phyloP scores from a whole-genome alignment of 2,329 filamentous ascomycete genomes.

The Aspergillus alliaceus region DNA sequence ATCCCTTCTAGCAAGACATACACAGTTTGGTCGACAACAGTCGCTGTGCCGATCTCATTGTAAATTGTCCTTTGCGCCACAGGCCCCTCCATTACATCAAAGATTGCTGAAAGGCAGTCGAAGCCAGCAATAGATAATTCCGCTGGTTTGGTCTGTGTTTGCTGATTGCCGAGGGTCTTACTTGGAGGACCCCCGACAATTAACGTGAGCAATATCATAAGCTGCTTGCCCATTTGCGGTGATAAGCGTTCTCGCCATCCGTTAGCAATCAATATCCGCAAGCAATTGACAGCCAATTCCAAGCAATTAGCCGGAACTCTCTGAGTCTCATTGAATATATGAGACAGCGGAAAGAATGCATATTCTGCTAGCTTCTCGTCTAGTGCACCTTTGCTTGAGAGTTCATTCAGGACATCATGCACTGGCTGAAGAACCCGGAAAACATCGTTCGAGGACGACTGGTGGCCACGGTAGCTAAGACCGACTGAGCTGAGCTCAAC shows the following conservation, averaged over 20 bases:
- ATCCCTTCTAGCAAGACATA: slow-evolving; percentile 76
- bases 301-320: slow-evolving; percentile 66
- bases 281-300: slow-evolving; percentile 74
- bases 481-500: slow-evolving; percentile 58
- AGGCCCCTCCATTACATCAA: slow-evolving; percentile 57
- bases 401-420: slow-evolving; percentile 35
- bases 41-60: slow-evolving; percentile 62
- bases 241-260: slow-evolving; percentile 77
- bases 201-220: slow-evolving; percentile 81
- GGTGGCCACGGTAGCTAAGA: slow-evolving; percentile 50
- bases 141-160: slow-evolving; percentile 53
- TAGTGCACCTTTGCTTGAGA: slow-evolving; percentile 49
- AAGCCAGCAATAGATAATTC: slow-evolving; percentile 75
- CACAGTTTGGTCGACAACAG: slow-evolving; percentile 77
- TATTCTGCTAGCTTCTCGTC: slow-evolving; percentile 90
- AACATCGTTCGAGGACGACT: slow-evolving; percentile 48
- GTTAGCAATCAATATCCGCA: slow-evolving; percentile 69
- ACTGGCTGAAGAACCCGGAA: slow-evolving; percentile 49
- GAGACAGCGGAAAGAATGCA: slow-evolving; percentile 87
- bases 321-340: slow-evolving; percentile 76
- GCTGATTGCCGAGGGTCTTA: slow-evolving; percentile 36
- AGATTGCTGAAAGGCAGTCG: slow-evolving; percentile 65
- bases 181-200: slow-evolving; percentile 72
- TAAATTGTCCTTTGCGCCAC: slow-evolving; percentile 45
- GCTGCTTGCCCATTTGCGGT: slow-evolving; percentile 73